These are phyloP conservation scores for Vanderwaltozyma verrucispora DNA, from an alignment of 805 yeast species.

Conservation along the genomic window DNA sequence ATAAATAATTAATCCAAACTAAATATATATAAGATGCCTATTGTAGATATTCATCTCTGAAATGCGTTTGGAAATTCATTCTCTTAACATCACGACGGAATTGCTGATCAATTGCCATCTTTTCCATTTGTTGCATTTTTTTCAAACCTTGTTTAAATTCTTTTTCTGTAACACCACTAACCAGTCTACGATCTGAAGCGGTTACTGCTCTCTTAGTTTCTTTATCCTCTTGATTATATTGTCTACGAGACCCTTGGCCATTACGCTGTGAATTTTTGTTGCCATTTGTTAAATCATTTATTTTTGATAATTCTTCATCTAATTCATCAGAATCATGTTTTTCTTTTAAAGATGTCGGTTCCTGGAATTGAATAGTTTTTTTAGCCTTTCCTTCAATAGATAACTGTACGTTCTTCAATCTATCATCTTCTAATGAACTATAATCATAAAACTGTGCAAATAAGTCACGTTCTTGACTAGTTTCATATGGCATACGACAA, in stretches of 20 bases:
- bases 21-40: constrained; percentile 5
- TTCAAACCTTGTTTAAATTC: constrained; percentile 43
- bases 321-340: too few relatives aligned
- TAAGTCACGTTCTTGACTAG: constrained; percentile 63
- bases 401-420: constrained; percentile 2
- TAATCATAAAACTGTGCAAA: constrained; percentile 81
- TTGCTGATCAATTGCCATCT: constrained; percentile 34
- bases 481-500: constrained; percentile 80
- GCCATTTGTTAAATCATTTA: too few relatives aligned
- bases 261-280: constrained; percentile 73
- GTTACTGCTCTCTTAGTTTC: constrained; percentile 43
- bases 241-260: constrained; percentile 60
- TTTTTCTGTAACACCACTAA: constrained; percentile 51
- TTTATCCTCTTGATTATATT: constrained; percentile 40
- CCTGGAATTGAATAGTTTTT: constrained; percentile 4
- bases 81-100: constrained; percentile 49
- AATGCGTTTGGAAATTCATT: constrained; percentile 77
- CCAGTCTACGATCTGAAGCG: constrained; percentile 58
- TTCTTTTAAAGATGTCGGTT: too few relatives aligned
- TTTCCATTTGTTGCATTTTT: constrained; percentile 32
- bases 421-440: constrained; percentile 39
- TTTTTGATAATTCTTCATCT: too few relatives aligned
- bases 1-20: too few relatives aligned
- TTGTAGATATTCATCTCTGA: constrained; percentile 58
- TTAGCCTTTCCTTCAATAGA: not conserved